Percentiles rank a stretch among this genome's conserved stretches.
phyloP scores from a whole-genome alignment of 805 yeast species.

The Candida suzukii region DNA sequence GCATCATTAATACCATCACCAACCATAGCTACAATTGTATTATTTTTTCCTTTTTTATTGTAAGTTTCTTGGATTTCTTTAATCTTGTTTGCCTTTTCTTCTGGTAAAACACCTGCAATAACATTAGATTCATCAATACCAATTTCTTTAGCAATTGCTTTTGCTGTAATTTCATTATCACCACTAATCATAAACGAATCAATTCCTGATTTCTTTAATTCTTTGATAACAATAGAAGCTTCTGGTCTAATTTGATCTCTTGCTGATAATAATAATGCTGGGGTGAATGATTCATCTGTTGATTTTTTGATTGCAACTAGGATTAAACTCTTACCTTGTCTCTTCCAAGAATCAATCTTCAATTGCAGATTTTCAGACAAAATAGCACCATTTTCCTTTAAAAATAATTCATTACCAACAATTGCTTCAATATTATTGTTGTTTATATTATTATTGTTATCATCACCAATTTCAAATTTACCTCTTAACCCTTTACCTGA shows the following conservation, averaged over 20 bases:
- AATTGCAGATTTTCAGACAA: conserved; percentile 28
- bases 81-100: conserved; percentile 59
- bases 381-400: conserved; percentile 38
- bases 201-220: conserved; percentile 33
- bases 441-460: too few relatives aligned
- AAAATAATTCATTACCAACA: conserved; percentile 56
- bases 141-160: conserved; percentile 55
- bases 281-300: conserved; percentile 17
- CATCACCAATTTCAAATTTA: conserved; percentile 18
- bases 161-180: conserved; percentile 61
- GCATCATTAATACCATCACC: conserved; percentile 86
- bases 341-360: conserved; percentile 47
- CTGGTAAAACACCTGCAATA: conserved; percentile 67
- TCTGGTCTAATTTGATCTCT: conserved; percentile 58
- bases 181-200: conserved; percentile 75
- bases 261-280: conserved; percentile 46
- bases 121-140: conserved; percentile 48
- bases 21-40: conserved; percentile 58
- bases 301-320: conserved; percentile 38
- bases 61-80: conserved; percentile 44
- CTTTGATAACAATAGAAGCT: conserved; percentile 41
- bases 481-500: conserved; percentile 60
- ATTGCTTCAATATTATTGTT: conserved; percentile 24
- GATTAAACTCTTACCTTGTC: conserved; percentile 56
- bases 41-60: conserved; percentile 14